phyloP scores from a whole-genome alignment of 2,329 filamentous ascomycete genomes.

The Hypomyces perniciosus region DNA sequence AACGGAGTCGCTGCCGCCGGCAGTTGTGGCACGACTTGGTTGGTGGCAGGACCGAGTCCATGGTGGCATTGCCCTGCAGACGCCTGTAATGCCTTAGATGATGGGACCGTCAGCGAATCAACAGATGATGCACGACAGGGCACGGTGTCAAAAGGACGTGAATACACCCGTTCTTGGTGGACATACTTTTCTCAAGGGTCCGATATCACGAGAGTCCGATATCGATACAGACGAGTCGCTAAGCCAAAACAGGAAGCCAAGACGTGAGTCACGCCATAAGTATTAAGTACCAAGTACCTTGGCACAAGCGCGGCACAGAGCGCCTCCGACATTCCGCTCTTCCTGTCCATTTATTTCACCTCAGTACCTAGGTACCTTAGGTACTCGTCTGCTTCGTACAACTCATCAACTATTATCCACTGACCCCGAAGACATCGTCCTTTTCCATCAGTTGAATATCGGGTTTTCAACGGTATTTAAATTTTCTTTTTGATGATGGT shows the following conservation, averaged over 20 bases:
- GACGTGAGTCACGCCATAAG: slow-evolving; percentile 18
- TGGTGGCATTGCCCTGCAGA: slow-evolving; percentile 10
- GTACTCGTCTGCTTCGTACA: too few relatives aligned
- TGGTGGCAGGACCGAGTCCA: slow-evolving; percentile 22
- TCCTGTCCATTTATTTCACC: neutral
- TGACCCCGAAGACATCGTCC: too few relatives aligned
- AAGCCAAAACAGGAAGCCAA: slow-evolving; percentile 27
- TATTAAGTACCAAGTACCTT: neutral
- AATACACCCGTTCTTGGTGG: neutral
- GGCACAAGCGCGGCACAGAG: slow-evolving; percentile 1
- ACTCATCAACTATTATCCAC: too few relatives aligned
- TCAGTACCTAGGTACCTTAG: too few relatives aligned
- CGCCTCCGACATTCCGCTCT: slow-evolving; percentile 5
- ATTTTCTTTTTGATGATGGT: too few relatives aligned
- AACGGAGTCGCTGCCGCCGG: slow-evolving; percentile 46
- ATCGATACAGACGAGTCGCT: slow-evolving; percentile 16
- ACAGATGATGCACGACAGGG: slow-evolving; percentile 6
- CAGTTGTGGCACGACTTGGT: slow-evolving; percentile 47
- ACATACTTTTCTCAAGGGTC: neutral
- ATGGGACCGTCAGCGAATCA: slow-evolving; percentile 5
- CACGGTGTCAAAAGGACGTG: neutral
- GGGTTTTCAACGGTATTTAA: too few relatives aligned
- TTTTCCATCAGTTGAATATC: too few relatives aligned
- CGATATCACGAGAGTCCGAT: neutral
- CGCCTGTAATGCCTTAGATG: neutral